Conservation (phyloP, 257 asterid species). For the Plantago elongata region DNA sequence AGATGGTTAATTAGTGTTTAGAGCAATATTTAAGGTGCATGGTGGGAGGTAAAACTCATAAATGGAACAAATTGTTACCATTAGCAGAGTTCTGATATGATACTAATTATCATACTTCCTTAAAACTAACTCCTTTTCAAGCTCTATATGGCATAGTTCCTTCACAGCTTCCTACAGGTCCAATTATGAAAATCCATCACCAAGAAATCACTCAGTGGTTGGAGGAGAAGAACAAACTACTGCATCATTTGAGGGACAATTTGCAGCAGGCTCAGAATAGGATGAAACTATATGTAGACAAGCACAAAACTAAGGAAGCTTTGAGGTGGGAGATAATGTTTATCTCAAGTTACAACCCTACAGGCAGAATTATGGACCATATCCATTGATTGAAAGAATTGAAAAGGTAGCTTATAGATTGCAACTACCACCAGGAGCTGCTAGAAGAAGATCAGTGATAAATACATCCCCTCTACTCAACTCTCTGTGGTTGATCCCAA, state of each 20-base stretch:
- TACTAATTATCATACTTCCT: not conserved
- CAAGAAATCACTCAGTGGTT: not conserved
- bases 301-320: not conserved
- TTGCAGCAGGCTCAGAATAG: rapidly evolving
- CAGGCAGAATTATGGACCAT: constrained; percentile 2
- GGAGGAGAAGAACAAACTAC: too few species aligned
- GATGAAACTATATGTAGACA: not conserved
- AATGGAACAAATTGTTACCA: not conserved
- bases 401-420: constrained; percentile 4
- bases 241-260: not conserved
- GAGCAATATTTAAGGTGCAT: not conserved
- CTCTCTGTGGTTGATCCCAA: not conserved
- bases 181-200: not conserved
- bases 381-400: not conserved
- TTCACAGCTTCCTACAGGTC: too few species aligned
- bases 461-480: not conserved
- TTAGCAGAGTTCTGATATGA: not conserved
- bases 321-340: not conserved
- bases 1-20: not conserved
- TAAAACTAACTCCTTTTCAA: not conserved
- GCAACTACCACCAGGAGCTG: not conserved
- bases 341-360: not conserved
- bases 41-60: too few species aligned
- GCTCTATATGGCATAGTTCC: not conserved
- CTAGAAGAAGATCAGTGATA: too few species aligned